These are phyloP conservation scores for Forsythia viridissima DNA, from an alignment of 257 asterid species.

Conservation along the genomic window DNA sequence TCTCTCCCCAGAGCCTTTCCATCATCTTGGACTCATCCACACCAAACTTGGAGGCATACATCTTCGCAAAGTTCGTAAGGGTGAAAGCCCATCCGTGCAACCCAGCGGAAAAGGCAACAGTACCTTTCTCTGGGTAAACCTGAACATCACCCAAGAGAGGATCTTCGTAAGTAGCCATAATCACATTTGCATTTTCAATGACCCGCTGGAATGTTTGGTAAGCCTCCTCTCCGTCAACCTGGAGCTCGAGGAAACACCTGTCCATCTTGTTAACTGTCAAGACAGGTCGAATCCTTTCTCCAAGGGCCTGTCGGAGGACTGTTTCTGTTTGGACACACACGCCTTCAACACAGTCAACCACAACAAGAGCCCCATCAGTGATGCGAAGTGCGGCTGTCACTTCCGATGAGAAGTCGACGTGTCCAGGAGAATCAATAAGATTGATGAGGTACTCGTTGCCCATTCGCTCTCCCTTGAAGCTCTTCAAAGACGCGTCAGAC, in stretches of 20 bases:
- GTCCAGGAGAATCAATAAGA: conserved; percentile 54
- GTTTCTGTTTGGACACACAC: conserved; percentile 57
- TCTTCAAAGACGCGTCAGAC: conserved; percentile 38
- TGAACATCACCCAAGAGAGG: conserved; percentile 45
- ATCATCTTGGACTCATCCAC: conserved; percentile 54
- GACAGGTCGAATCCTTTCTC: conserved; percentile 51
- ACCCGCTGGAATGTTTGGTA: conserved; percentile 51
- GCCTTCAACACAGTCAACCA: conserved; percentile 50
- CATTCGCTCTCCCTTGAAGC: conserved; percentile 41
- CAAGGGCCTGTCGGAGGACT: conserved; percentile 49
- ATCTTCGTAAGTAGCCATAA: conserved; percentile 54
- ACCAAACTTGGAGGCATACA: conserved; percentile 53
- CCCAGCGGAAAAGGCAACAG: conserved; percentile 48
- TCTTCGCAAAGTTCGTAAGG: conserved; percentile 47
- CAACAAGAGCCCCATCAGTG: conserved; percentile 55
- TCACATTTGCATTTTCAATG: conserved; percentile 49
- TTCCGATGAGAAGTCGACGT: conserved; percentile 52
- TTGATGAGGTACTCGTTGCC: conserved; percentile 59
- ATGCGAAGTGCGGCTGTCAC: conserved; percentile 53
- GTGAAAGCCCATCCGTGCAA: conserved; percentile 48
- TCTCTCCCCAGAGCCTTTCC: conserved; percentile 68
- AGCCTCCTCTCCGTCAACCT: conserved; percentile 57
- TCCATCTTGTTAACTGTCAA: conserved; percentile 56
- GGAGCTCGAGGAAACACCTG: conserved; percentile 54
- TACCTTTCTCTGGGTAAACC: conserved; percentile 53